phyloP scores from a whole-genome alignment of 768 basidiomycete genomes.

The Nevesoporus exiguus region DNA sequence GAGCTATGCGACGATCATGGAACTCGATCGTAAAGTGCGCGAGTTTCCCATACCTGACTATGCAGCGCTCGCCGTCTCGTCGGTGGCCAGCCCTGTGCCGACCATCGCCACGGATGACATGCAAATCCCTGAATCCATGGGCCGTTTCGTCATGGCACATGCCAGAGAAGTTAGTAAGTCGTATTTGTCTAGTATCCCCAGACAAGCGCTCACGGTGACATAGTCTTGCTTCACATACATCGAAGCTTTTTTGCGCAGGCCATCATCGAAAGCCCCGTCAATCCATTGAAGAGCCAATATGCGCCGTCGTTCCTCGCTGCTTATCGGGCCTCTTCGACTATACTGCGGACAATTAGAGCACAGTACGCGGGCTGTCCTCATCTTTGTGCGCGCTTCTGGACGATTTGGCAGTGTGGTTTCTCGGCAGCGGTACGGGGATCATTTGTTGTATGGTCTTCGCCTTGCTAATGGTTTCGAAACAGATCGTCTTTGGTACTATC shows the following conservation, averaged over 20 bases:
- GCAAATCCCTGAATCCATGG: conserved; percentile 33
- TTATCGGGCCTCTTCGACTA: conserved; percentile 54
- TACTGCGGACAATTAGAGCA: conserved; percentile 48
- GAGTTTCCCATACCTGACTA: conserved; percentile 57
- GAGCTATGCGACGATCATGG: conserved; percentile 61
- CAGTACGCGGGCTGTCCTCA: conserved; percentile 47
- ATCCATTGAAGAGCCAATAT: conserved; percentile 64
- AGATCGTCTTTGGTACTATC: conserved; percentile 79
- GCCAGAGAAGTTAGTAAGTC: conserved; percentile 36
- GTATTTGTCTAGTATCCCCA: neutral
- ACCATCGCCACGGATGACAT: conserved; percentile 12
- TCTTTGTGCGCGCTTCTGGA: conserved; percentile 55
- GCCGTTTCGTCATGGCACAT: conserved; percentile 37
- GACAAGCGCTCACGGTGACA: conserved; percentile 1
- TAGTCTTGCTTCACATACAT: conserved; percentile 62
- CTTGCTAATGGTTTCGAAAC: conserved; percentile 2
- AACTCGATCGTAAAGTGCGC: conserved; percentile 63
- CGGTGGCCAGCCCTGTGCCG: conserved; percentile 27
- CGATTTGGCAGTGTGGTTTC: conserved; percentile 60
- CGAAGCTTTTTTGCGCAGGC: conserved; percentile 71
- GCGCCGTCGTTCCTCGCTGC: conserved; percentile 63
- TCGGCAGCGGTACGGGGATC: conserved; percentile 44
- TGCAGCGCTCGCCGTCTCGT: conserved; percentile 36
- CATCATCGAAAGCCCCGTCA: conserved; percentile 60
- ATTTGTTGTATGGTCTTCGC: neutral